Percentiles rank a stretch among this genome's conserved stretches.
Evolutionary conservation across 331 rosid genomes (phyloP).

Genomic region (Quercus lobata): DNA sequence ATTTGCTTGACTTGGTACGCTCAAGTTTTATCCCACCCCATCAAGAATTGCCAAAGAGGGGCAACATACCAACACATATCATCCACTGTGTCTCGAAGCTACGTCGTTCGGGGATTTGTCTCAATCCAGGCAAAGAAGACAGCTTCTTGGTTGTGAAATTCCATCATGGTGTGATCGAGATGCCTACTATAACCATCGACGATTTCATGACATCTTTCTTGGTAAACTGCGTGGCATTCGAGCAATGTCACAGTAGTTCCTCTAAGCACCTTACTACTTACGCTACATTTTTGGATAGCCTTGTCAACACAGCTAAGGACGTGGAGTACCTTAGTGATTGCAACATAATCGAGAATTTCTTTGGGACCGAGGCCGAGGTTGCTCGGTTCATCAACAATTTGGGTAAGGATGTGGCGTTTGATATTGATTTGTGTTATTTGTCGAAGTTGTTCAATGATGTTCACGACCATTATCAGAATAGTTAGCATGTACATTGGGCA

Average conservation of each 20-base stretch:
- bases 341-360: constrained; percentile 31
- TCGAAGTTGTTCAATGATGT: constrained; percentile 33
- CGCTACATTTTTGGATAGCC: constrained; percentile 33
- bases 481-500: constrained; percentile 38
- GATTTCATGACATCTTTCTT: constrained; percentile 37
- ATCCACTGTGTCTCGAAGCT: constrained; percentile 42
- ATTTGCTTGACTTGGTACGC: constrained; percentile 31
- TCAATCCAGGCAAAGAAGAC: not conserved
- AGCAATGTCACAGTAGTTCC: constrained; percentile 31
- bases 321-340: constrained; percentile 35
- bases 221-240: constrained; percentile 41
- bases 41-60: not conserved
- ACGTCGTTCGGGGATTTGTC: constrained; percentile 30
- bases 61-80: constrained; percentile 20
- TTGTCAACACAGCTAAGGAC: constrained; percentile 30
- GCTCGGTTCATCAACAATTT: constrained; percentile 31
- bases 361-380: constrained; percentile 31
- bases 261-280: constrained; percentile 37
- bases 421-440: constrained; percentile 30
- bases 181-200: constrained; percentile 32
- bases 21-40: constrained; percentile 25
- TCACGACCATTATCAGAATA: constrained; percentile 25
- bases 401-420: constrained; percentile 43
- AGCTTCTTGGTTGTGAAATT: constrained; percentile 26
- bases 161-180: constrained; percentile 25